Percentiles rank a stretch among this genome's conserved stretches.
Evolutionary conservation across 164 flowering plant species (phyloP).

Genomic region (Annona squamosa): DNA sequence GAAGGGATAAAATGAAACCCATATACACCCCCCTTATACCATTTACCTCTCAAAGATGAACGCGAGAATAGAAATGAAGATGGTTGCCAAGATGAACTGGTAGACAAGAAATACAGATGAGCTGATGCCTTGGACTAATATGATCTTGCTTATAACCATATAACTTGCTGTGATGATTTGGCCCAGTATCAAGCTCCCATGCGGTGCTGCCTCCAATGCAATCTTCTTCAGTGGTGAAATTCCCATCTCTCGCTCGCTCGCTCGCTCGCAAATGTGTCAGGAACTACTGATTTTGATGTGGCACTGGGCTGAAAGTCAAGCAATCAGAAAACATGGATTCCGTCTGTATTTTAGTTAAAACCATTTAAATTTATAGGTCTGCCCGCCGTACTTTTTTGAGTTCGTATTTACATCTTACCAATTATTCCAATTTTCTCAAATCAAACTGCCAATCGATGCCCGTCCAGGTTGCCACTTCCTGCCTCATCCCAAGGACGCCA

Average conservation of each 20-base stretch:
- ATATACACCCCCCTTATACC: no score
- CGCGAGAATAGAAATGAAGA: constrained; percentile 1
- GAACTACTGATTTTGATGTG: no score
- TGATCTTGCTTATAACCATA: constrained; percentile 5
- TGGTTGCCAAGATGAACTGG: constrained; percentile 5
- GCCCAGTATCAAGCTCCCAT: background rate
- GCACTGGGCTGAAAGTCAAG: background rate
- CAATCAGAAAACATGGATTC: background rate
- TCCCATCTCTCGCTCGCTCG: background rate
- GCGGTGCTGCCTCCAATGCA: background rate
- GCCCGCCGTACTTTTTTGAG: no score
- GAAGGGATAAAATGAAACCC: background rate
- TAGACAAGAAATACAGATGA: constrained; percentile 7
- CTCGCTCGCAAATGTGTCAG: background rate
- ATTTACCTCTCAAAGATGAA: constrained; percentile 7
- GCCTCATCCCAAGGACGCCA: background rate
- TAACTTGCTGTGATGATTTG: constrained; percentile 6
- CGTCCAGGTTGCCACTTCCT: no score
- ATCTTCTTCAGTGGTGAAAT: background rate
- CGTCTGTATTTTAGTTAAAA: no score
- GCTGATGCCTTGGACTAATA: constrained; percentile 5
- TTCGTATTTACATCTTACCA: no score
- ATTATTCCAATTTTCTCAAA: no score
- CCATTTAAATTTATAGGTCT: no score
- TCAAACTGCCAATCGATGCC: no score